A percentile compares a stretch with the other conserved stretches of the same genome.
Conservation (phyloP, 202 grass and related monocot genomes). For the Digitaria exilis region DNA sequence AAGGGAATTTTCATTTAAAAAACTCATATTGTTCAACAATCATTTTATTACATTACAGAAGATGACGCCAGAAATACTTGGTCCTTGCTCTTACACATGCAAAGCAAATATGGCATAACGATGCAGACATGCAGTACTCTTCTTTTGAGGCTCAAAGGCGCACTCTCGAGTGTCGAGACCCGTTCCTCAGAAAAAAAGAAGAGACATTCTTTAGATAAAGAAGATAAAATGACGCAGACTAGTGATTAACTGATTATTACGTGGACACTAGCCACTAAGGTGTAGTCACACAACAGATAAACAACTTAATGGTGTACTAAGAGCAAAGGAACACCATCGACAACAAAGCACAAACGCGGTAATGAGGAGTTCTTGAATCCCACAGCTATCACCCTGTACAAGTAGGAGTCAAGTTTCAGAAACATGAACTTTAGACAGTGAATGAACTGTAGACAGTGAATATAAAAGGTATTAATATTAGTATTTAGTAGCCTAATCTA, state of each 20-base stretch:
- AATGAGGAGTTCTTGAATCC: background rate
- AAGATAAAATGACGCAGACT: background rate
- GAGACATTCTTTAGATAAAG: background rate
- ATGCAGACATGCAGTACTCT: background rate
- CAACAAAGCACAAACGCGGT: background rate
- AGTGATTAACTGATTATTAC: background rate
- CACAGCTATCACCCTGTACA: background rate
- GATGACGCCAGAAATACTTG: background rate
- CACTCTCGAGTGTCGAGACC: too few relatives aligned
- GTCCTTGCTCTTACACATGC: background rate
- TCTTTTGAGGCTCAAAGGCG: background rate
- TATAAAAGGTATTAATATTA: background rate
- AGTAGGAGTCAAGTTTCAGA: background rate
- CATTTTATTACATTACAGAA: background rate
- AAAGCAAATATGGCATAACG: background rate
- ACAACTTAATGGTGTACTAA: background rate
- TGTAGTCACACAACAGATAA: background rate
- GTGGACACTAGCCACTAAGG: background rate
- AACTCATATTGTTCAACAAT: background rate
- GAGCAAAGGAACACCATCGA: background rate
- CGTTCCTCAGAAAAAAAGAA: background rate
- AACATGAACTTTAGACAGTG: background rate
- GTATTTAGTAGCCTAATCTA: background rate
- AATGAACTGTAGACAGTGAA: too few relatives aligned
- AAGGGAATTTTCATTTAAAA: background rate